Conservation (phyloP, 2,329 filamentous ascomycete species). For the Beauveria sp. region DNA sequence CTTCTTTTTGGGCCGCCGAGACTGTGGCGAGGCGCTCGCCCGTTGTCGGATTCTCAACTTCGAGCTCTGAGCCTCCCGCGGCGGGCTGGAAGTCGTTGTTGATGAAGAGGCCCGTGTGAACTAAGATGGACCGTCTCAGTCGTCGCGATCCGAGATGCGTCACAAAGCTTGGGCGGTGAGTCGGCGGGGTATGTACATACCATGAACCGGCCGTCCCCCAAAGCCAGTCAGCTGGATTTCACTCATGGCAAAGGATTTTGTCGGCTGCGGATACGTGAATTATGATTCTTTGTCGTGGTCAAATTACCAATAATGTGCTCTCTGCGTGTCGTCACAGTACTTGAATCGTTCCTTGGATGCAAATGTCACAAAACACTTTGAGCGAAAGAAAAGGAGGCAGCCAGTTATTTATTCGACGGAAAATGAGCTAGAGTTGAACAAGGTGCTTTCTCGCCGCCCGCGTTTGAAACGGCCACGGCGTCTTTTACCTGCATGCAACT, state of each 20-base stretch:
- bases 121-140: background rate
- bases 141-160: background rate
- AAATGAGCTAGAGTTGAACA: background rate
- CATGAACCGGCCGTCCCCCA: background rate
- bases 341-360: background rate
- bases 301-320: too few species aligned
- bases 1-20: constrained; percentile 12
- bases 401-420: background rate
- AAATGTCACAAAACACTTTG: background rate
- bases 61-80: constrained; percentile 3
- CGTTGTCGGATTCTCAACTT: constrained; percentile 17
- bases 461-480: background rate
- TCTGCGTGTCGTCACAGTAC: background rate
- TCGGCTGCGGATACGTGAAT: background rate
- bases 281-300: background rate
- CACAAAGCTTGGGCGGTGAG: background rate
- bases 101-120: constrained; percentile 11
- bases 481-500: background rate
- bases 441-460: background rate
- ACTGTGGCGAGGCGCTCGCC: constrained; percentile 17
- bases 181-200: background rate
- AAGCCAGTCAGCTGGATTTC: background rate
- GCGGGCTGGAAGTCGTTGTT: constrained; percentile 12
- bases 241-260: background rate
- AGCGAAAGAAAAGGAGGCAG: background rate